Evolutionary conservation across 768 basidiomycete species (phyloP), one percentile per base, ranked within the genome.

Genomic region (Suillus spraguei): DNA sequence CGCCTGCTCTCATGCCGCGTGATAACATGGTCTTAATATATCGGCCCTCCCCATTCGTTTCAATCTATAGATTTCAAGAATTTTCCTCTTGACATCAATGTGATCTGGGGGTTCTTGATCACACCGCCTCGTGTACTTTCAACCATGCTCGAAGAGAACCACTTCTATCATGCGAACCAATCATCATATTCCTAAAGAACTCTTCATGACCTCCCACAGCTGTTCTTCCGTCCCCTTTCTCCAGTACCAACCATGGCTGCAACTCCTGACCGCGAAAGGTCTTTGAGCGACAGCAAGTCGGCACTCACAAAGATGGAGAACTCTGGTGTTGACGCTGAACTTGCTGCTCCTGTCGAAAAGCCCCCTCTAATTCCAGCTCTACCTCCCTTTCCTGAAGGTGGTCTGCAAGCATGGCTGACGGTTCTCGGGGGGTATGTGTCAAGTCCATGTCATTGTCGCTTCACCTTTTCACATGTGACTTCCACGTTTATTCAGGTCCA

Each of bases 371-470:
- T 7, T 24, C 7, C 55, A 36, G 32, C 22, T 16, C 60, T 66
- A 9, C 67, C 68, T 8, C 63, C 67, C 24, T 80, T 82, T 59
- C 81, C 80, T 56, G 83, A 84, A 68, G 83, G 83, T 28, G 82
- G 82, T 0, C 53, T 75, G 33, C 76, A 69, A 36, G 83, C 76
- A 41, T 84, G 82, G 82, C 63, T 80, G 33, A 81, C 81, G 2
- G 79, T 84, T 5, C 33, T 80, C 13, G 83, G 82, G 67, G 82
- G 82, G 83, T 81, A 67, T 46, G 80, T 70, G 20, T 6, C 14
- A 28, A 17, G 10, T 36, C 9, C 44, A 41, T 32, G 11, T 36
- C 13, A 42, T 46, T 9, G 1, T 61, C n/a, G 28, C 16, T 41
- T 11, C 36, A n/a, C 46, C 38, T 62, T n/a, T 33, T 53, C 52